These are phyloP conservation scores for Fusarium sp. DNA, from an alignment of 2,329 filamentous ascomycete species.

Conservation along the genomic window DNA sequence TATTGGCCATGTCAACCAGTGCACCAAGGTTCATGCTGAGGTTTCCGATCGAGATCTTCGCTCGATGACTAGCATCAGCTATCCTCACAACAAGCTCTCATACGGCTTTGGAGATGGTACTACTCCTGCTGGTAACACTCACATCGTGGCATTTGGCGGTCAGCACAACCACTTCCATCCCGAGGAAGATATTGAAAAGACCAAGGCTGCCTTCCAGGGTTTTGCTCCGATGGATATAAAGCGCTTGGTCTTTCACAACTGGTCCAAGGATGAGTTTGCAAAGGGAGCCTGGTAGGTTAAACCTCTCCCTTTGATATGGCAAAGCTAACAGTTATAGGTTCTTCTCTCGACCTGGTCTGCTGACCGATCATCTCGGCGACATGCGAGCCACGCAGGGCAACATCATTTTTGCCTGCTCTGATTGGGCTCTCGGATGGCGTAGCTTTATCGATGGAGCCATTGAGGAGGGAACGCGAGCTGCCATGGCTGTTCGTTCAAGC, in stretches of 20 bases:
- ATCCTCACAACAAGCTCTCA: slow-evolving; percentile 53
- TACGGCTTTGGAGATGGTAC: slow-evolving; percentile 57
- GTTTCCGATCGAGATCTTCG: slow-evolving; percentile 51
- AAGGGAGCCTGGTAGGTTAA: slow-evolving; percentile 52
- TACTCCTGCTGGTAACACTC: slow-evolving; percentile 56
- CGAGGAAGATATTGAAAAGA: slow-evolving; percentile 50
- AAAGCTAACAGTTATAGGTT: slow-evolving; percentile 35
- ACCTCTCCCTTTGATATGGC: accelerated
- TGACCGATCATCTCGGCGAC: slow-evolving; percentile 51
- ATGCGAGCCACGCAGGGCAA: slow-evolving; percentile 54
- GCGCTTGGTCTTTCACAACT: slow-evolving; percentile 56
- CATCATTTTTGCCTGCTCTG: slow-evolving; percentile 57
- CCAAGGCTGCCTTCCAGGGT: slow-evolving; percentile 45
- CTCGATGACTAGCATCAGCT: slow-evolving; percentile 55
- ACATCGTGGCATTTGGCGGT: slow-evolving; percentile 57
- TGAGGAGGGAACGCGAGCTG: slow-evolving; percentile 52
- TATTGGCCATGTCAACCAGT: slow-evolving; percentile 56
- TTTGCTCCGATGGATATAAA: slow-evolving; percentile 47
- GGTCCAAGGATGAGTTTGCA: slow-evolving; percentile 57
- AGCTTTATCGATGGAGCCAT: slow-evolving; percentile 62
- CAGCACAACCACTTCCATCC: slow-evolving; percentile 55
- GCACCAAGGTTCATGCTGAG: slow-evolving; percentile 58
- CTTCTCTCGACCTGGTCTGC: slow-evolving; percentile 50
- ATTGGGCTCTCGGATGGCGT: slow-evolving; percentile 60
- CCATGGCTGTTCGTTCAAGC: slow-evolving; percentile 12